These are phyloP conservation scores for Salix viminalis DNA, from an alignment of 345 rosid species.

Conservation along the genomic window DNA sequence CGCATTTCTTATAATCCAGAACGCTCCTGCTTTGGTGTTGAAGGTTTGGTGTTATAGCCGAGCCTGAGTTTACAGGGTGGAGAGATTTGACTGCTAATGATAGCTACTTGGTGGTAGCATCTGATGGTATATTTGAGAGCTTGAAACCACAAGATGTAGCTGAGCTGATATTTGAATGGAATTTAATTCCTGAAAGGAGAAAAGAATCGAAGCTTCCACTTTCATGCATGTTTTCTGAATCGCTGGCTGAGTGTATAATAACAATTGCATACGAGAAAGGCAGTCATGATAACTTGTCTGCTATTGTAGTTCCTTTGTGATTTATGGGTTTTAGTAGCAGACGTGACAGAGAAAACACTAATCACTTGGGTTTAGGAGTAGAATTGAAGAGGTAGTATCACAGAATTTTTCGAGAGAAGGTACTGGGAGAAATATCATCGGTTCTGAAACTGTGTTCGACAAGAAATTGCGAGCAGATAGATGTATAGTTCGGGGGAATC, in stretches of 20 bases:
- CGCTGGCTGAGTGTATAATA: conserved; percentile 12
- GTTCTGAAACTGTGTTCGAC: too few species aligned
- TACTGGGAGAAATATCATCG: too few species aligned
- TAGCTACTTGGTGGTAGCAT: conserved; percentile 26
- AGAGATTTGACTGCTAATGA: conserved; percentile 11
- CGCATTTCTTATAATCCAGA: background rate
- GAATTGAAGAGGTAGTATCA: too few species aligned
- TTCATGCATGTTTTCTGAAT: conserved; percentile 9
- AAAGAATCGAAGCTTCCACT: background rate
- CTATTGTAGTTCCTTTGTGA: conserved; percentile 13
- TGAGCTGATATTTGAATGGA: conserved; percentile 14
- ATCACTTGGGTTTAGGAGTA: too few species aligned
- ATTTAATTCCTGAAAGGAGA: background rate
- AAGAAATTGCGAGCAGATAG: too few species aligned
- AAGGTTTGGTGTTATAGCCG: conserved; percentile 24
- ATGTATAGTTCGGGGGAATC: too few species aligned
- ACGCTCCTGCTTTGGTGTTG: background rate
- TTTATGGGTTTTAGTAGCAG: background rate
- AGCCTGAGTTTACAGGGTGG: conserved; percentile 27
- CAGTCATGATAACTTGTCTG: conserved; percentile 23
- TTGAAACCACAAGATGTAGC: conserved; percentile 10
- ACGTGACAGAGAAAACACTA: too few species aligned
- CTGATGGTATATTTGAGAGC: conserved; percentile 37
- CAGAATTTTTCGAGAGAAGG: too few species aligned
- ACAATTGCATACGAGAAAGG: conserved; percentile 14